A percentile compares a stretch with the other conserved stretches of the same genome.
These are phyloP conservation scores for Fusarium subtropicale DNA, from an alignment of 2,329 filamentous ascomycete genomes.

Conservation along the genomic window DNA sequence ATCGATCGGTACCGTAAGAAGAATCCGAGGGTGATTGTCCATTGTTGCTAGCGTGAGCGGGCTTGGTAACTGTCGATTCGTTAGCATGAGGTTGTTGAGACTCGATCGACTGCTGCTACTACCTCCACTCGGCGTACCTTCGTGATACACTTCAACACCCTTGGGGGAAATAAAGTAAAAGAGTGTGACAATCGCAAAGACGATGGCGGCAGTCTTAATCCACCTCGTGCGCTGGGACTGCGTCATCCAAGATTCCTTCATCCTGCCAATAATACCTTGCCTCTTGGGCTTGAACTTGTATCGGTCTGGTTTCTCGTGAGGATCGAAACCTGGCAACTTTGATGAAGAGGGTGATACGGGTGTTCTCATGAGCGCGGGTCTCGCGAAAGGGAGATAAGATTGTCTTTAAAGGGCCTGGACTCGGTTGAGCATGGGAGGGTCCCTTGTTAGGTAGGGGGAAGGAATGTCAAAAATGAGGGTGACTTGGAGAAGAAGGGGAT, in stretches of 20 bases:
- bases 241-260: conserved; percentile 70
- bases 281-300: conserved; percentile 64
- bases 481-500: conserved; percentile 5
- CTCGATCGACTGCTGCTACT: conserved; percentile 15
- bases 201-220: conserved; percentile 72
- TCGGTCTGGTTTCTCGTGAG: conserved; percentile 73
- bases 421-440: conserved; percentile 45
- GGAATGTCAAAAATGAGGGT: conserved; percentile 26
- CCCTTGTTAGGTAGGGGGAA: conserved; percentile 22
- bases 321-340: conserved; percentile 68
- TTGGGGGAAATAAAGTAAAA: conserved; percentile 73
- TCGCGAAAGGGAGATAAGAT: conserved; percentile 30
- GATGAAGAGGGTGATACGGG: conserved; percentile 70
- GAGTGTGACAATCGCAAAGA: conserved; percentile 68
- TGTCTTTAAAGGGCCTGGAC: conserved; percentile 40
- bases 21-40: conserved; percentile 70
- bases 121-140: conserved; percentile 51
- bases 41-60: conserved; percentile 41
- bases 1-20: conserved; percentile 76
- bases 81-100: conserved; percentile 17
- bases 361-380: conserved; percentile 67
- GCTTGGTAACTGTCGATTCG: conserved; percentile 41
- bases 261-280: conserved; percentile 62
- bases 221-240: conserved; percentile 74
- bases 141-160: conserved; percentile 66